These are phyloP conservation scores for Colletotrichum brevisporum DNA, from an alignment of 2,329 filamentous ascomycete genomes.

Conservation along the genomic window DNA sequence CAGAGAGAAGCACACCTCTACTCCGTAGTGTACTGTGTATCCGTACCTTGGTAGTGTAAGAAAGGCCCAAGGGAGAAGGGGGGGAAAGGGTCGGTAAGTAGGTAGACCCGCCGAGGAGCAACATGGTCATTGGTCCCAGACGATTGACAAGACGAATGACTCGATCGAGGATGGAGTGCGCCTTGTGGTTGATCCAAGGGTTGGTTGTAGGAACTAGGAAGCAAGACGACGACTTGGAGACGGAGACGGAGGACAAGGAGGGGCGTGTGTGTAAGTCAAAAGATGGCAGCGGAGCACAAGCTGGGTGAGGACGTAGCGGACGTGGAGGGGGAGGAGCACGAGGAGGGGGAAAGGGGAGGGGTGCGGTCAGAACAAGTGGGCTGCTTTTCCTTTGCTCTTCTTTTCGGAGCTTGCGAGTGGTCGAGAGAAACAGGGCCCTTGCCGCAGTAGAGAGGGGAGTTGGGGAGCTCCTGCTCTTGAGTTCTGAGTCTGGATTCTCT, in stretches of 20 bases:
- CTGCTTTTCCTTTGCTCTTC: constrained; percentile 15
- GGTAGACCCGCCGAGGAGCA: constrained; percentile 34
- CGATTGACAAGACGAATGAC: constrained; percentile 36
- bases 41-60: no score
- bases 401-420: constrained; percentile 39
- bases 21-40: no score
- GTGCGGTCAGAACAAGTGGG: constrained; percentile 15
- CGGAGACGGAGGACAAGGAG: constrained; percentile 16
- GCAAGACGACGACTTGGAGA: constrained; percentile 5
- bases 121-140: constrained; percentile 29
- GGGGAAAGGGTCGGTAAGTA: constrained; percentile 33
- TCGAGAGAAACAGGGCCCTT: constrained; percentile 25
- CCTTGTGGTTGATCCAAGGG: constrained; percentile 36
- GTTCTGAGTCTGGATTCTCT: not conserved
- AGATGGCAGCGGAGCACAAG: constrained; percentile 26
- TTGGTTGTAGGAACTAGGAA: constrained; percentile 9
- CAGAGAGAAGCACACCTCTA: no score
- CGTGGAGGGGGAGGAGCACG: not conserved
- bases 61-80: constrained; percentile 6
- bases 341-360: constrained; percentile 18
- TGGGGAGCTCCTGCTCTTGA: constrained; percentile 5
- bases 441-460: constrained; percentile 1
- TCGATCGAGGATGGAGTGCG: constrained; percentile 35
- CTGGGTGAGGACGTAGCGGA: not conserved
- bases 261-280: constrained; percentile 8